Percentiles rank a stretch among this genome's conserved stretches.
Evolutionary conservation across 805 yeast species (phyloP).

Genomic region (Cyberlindnera galapagoensis): DNA sequence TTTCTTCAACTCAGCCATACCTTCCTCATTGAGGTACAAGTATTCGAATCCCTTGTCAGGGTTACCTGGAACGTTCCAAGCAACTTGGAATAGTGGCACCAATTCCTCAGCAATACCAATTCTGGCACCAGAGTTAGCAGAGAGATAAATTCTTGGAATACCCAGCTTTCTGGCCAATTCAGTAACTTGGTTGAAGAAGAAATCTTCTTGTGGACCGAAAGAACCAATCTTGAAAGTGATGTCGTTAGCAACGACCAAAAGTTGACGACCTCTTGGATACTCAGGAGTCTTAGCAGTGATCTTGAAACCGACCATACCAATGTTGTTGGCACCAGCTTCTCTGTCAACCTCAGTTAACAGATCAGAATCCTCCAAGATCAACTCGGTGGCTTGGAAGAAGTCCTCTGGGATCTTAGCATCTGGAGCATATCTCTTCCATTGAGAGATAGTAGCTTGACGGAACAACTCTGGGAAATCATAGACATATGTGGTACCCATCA

Average conservation of each 20-base stretch:
- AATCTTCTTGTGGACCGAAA: slow-evolving; percentile 95
- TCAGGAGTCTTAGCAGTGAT: slow-evolving; percentile 91
- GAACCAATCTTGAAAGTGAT: slow-evolving; percentile 98
- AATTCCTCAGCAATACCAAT: slow-evolving; percentile 97
- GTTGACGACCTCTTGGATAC: slow-evolving; percentile 92
- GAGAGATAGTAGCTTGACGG: slow-evolving; percentile 81
- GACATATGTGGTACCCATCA: slow-evolving; percentile 96
- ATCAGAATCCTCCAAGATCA: slow-evolving; percentile 74
- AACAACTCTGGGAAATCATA: slow-evolving; percentile 98
- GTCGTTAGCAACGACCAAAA: slow-evolving; percentile 91
- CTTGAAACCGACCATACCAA: slow-evolving; percentile 98
- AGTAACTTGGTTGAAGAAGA: slow-evolving; percentile 86
- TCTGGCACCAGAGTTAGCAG: slow-evolving; percentile 99
- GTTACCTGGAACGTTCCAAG: slow-evolving; percentile 76
- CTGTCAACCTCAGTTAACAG: slow-evolving; percentile 82
- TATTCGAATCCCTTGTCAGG: slow-evolving; percentile 88
- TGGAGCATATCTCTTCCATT: slow-evolving; percentile 70
- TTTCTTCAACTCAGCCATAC: slow-evolving; percentile 46
- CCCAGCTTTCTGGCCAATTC: slow-evolving; percentile 87
- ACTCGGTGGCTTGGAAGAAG: slow-evolving; percentile 70
- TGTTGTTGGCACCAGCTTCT: slow-evolving; percentile 92
- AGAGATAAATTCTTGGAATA: slow-evolving; percentile 89
- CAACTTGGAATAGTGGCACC: slow-evolving; percentile 80
- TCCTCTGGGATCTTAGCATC: slow-evolving; percentile 63
- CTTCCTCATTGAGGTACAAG: slow-evolving; percentile 73